Conservation (phyloP, 2,329 filamentous ascomycete genomes). For the Ophiostoma himal-ulmi region DNA sequence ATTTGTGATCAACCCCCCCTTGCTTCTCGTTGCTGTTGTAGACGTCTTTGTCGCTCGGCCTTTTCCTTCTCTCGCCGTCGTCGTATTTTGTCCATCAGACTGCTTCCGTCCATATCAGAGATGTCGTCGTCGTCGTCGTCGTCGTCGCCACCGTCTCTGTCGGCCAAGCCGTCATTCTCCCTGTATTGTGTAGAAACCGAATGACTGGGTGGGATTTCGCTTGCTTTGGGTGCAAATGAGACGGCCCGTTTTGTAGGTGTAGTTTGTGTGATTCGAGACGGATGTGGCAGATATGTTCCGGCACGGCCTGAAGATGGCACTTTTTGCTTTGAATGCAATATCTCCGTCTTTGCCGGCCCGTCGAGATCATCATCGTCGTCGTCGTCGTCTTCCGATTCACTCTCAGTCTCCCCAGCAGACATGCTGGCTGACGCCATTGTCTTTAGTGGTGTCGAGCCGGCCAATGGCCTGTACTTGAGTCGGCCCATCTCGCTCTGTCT, state of each 20-base stretch:
- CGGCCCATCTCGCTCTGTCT: background rate
- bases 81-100: constrained; percentile 22
- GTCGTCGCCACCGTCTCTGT: background rate
- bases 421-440: background rate
- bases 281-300: background rate
- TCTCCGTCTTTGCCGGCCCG: constrained; percentile 10
- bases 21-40: constrained; percentile 1
- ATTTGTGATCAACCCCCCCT: background rate
- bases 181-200: background rate
- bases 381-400: constrained; percentile 5
- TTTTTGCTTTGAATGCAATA: background rate
- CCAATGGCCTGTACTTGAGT: background rate
- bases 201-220: background rate
- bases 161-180: background rate
- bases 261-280: background rate
- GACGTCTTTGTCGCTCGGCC: constrained; percentile 1
- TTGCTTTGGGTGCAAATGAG: constrained; percentile 8
- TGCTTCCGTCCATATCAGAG: constrained; percentile 12
- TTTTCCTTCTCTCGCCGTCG: constrained; percentile 21
- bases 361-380: constrained; percentile 20
- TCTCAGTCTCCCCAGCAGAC: background rate
- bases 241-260: constrained; percentile 1
- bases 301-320: background rate
- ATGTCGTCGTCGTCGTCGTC: constrained; percentile 14
- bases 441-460: background rate